A percentile compares a stretch with the other conserved stretches of the same genome.
phyloP scores from a whole-genome alignment of 2,329 filamentous ascomycete species.

The Diaporthe ampelina region DNA sequence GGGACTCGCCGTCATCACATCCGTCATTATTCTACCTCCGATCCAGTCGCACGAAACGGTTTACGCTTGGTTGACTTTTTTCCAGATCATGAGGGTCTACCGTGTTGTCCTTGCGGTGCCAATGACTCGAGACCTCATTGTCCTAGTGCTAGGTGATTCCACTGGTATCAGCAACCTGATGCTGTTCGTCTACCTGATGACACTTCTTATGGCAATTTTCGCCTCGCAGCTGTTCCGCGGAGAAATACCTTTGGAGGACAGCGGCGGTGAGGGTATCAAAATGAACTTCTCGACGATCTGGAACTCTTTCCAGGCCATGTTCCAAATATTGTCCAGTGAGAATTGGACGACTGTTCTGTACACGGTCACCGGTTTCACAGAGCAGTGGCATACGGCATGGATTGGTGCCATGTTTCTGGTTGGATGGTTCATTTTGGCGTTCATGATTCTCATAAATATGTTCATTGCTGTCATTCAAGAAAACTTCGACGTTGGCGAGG shows the following conservation, averaged over 20 bases:
- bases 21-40: slow-evolving; percentile 85
- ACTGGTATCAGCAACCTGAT: slow-evolving; percentile 94
- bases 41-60: slow-evolving; percentile 78
- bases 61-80: slow-evolving; percentile 92
- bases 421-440: slow-evolving; percentile 94
- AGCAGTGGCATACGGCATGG: slow-evolving; percentile 81
- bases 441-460: slow-evolving; percentile 98
- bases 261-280: slow-evolving; percentile 71
- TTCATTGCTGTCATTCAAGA: slow-evolving; percentile 99
- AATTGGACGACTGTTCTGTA: slow-evolving; percentile 95
- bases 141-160: slow-evolving; percentile 90
- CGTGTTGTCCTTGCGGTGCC: slow-evolving; percentile 91
- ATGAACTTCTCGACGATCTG: slow-evolving; percentile 92
- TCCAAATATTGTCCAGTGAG: slow-evolving; percentile 94
- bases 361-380: slow-evolving; percentile 79
- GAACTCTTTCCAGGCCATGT: slow-evolving; percentile 98
- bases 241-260: slow-evolving; percentile 77
- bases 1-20: slow-evolving; percentile 82
- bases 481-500: slow-evolving; percentile 98
- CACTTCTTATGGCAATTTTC: slow-evolving; percentile 93
- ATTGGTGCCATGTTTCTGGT: slow-evolving; percentile 92
- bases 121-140: slow-evolving; percentile 87
- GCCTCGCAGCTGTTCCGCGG: slow-evolving; percentile 94
- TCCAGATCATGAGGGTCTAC: slow-evolving; percentile 93
- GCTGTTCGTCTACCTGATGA: slow-evolving; percentile 95